phyloP scores from a whole-genome alignment of 345 rosid species.

The Moringa oleifera region DNA sequence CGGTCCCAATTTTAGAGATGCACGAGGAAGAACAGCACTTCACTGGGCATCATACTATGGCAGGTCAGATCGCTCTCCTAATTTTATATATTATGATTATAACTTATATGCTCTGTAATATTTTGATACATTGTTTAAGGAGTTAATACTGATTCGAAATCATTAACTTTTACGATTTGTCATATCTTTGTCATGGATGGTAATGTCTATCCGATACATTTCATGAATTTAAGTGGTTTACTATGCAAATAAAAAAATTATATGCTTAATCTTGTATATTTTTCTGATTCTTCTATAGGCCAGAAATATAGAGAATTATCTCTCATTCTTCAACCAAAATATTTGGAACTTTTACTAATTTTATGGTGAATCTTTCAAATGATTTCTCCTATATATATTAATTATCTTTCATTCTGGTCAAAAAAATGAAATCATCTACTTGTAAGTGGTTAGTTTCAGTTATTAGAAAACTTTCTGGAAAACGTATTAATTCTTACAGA shows the following conservation, averaged over 20 bases:
- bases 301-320: background rate
- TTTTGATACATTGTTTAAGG: too few species aligned
- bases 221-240: background rate
- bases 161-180: background rate
- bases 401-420: too few species aligned
- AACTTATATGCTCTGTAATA: too few species aligned
- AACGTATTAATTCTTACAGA: too few species aligned
- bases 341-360: background rate
- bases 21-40: slow-evolving; percentile 51
- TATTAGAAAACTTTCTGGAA: too few species aligned
- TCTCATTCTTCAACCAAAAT: too few species aligned
- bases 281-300: background rate
- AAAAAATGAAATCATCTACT: background rate
- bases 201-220: background rate
- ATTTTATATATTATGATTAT: background rate
- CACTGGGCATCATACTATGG: slow-evolving; percentile 74
- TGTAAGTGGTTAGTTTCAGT: background rate
- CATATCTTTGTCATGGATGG: background rate
- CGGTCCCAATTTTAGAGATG: slow-evolving; percentile 55
- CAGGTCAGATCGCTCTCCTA: slow-evolving; percentile 31
- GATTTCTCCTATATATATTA: too few species aligned
- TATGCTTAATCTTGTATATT: background rate
- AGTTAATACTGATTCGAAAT: too few species aligned
- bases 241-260: background rate
- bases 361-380: background rate